Evolutionary conservation across 306 rosid genomes (phyloP).

Genomic region (Casuarina cunninghamiana): DNA sequence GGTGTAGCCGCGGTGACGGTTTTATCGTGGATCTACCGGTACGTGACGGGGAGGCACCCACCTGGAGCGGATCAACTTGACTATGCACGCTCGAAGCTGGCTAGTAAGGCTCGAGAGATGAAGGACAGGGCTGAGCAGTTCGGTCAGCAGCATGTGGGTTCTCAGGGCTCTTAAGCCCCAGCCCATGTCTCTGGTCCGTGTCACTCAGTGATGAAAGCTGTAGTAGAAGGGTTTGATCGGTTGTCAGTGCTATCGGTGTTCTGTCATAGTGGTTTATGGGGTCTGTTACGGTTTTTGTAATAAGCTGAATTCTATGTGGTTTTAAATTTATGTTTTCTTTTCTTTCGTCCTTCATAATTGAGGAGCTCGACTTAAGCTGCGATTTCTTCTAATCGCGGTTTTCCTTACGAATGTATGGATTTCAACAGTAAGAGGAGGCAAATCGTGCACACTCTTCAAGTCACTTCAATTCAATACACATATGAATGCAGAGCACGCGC

Average conservation of each 20-base stretch:
- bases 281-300: not conserved
- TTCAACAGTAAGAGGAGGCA: too few relatives aligned
- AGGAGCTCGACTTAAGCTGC: not conserved
- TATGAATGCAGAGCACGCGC: too few relatives aligned
- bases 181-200: not conserved
- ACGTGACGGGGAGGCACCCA: constrained; percentile 52
- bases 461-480: too few relatives aligned
- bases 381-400: not conserved
- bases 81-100: constrained; percentile 45
- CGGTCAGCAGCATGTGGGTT: constrained; percentile 52
- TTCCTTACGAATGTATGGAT: too few relatives aligned
- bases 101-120: constrained; percentile 68
- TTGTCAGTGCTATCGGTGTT: not conserved
- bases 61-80: constrained; percentile 54
- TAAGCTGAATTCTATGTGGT: not conserved
- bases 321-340: not conserved
- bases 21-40: constrained; percentile 65
- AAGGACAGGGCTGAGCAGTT: constrained; percentile 64
- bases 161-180: constrained; percentile 23
- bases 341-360: not conserved
- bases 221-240: not conserved
- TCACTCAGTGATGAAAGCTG: not conserved
- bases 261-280: not conserved
- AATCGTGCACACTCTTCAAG: too few relatives aligned
- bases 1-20: constrained; percentile 72